Evolutionary conservation across 371 early-diverging fungal species (phyloP), one percentile per base, ranked within the genome.

Genomic region (Actinomortierella ambigua): DNA sequence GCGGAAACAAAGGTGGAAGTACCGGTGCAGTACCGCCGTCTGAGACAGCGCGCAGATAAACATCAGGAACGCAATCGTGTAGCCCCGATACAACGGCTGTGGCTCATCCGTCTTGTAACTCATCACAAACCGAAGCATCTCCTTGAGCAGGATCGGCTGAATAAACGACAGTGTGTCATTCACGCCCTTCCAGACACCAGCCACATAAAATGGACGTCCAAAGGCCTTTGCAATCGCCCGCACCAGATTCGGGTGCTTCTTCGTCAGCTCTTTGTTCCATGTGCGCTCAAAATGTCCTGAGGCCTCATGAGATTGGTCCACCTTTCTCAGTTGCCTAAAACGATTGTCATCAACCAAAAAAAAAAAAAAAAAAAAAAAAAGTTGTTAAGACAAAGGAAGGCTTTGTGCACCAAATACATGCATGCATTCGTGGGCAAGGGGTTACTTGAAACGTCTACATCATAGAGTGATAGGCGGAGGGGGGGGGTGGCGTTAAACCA

Each of bases 1-100:
- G 15, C 80, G 66, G 64, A 92, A 85, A 62, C 89, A 88, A 9
- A 87, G 81, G 55, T 94, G 95, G 68, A 95, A 95, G 79, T 95
- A 95, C 68, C 95, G 97, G 69, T 97, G 97, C 59, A 96, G 83
- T 27, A 94, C 84, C 53, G 89, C 68, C 1, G 96, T 94, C 75
- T 98, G 96, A n/a, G 82, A 65, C 7, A 92, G 55, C 47, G 96
- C 93, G 27, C 90, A 85, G 0, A 85, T 18, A 43, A 97, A 85
- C 97, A 98, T 98, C 44, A 86, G 69, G 13, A 82, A 64, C 29
- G 89, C 81, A 59, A 90, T 88, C 8, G 82, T 67, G 59, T 90
- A 77, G 65, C 91, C 92, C 11, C 81, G 76, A 53, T 89, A 84
- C 17, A 80, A 69, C 17, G 88, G 88, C 55, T 82, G 73, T 28